These are phyloP conservation scores for Penicillium dipodomyicola DNA, from an alignment of 495 filamentous ascomycete genomes.

Conservation along the genomic window DNA sequence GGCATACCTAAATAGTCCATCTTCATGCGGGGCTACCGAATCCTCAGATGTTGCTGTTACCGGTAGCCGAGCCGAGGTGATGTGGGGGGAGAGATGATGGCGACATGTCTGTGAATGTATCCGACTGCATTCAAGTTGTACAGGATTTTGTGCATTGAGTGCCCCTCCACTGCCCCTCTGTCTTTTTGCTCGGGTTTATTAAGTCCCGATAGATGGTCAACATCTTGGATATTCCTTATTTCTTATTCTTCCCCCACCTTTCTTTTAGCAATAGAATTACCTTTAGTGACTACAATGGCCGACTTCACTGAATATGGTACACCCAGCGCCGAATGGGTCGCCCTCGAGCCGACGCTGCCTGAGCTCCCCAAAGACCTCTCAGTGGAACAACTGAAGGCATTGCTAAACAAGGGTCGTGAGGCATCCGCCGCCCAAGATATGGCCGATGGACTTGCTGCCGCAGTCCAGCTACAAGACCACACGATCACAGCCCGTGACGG, in stretches of 20 bases:
- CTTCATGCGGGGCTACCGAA: conserved; percentile 18
- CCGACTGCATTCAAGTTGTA: too few species aligned
- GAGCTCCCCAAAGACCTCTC: conserved; percentile 17
- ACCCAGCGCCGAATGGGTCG: conserved; percentile 43
- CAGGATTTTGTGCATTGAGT: not conserved
- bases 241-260: not conserved
- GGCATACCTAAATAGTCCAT: not conserved
- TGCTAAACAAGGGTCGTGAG: conserved; percentile 37
- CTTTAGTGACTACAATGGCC: conserved; percentile 24
- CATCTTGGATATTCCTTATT: not conserved
- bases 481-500: conserved; percentile 43
- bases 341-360: conserved; percentile 34
- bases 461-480: conserved; percentile 34
- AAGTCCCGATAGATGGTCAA: not conserved
- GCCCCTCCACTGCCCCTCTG: too few species aligned
- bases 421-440: conserved; percentile 30
- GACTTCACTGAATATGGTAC: conserved; percentile 43
- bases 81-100: not conserved
- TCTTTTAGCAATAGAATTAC: not conserved
- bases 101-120: not conserved
- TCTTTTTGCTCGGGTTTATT: not conserved
- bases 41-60: not conserved
- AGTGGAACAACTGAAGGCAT: conserved; percentile 25
- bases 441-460: conserved; percentile 23
- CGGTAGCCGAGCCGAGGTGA: conserved; percentile 27